A percentile compares a stretch with the other conserved stretches of the same genome.
Evolutionary conservation across 208 protist species (phyloP).

Genomic region (Leishmania tarentolae): DNA sequence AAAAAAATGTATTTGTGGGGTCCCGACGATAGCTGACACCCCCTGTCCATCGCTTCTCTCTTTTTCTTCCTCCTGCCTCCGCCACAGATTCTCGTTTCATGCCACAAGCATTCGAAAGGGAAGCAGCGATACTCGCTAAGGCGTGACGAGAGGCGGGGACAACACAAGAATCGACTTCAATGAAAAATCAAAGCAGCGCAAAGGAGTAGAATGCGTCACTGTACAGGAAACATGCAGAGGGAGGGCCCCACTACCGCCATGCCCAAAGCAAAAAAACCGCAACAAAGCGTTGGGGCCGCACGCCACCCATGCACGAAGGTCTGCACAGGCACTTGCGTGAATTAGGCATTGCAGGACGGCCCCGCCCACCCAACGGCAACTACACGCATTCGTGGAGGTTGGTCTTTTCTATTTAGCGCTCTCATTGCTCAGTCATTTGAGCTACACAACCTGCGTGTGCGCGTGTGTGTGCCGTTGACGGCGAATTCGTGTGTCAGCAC

Average conservation of each 20-base stretch:
- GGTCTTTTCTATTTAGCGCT: neutral
- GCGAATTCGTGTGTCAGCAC: neutral
- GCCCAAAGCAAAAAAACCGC: neutral
- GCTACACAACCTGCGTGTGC: neutral
- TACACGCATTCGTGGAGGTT: neutral
- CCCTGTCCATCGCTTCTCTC: neutral
- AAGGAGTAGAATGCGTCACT: neutral
- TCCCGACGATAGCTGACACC: neutral
- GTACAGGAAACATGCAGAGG: neutral
- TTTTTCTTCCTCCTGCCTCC: neutral
- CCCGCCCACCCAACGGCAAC: neutral
- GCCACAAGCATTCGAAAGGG: neutral
- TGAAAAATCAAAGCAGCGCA: neutral
- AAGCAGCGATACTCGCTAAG: neutral
- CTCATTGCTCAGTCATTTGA: neutral
- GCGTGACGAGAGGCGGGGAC: neutral
- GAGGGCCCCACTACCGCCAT: neutral
- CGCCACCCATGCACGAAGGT: neutral
- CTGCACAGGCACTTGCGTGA: neutral
- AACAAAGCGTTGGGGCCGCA: neutral
- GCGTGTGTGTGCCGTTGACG: neutral
- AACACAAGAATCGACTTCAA: neutral
- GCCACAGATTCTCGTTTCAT: neutral
- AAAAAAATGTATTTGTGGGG: neutral
- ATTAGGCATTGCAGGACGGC: neutral